Base-by-base conservation (phyloP, 306 rosid species). In the Lathyrus oleraceus region DNA sequence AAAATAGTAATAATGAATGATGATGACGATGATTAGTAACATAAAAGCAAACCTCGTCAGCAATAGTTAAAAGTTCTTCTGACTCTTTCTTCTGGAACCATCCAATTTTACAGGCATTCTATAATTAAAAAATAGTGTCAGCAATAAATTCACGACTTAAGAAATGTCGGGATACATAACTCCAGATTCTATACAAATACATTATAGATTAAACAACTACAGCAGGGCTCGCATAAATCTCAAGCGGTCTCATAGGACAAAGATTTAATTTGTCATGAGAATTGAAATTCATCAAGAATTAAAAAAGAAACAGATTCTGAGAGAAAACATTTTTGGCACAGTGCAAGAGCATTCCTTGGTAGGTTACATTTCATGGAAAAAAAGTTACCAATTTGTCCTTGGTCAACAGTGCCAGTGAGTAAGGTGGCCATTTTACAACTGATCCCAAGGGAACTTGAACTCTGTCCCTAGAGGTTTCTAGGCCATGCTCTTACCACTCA, bases 31-130 rank as follows among this genome's bases (percentile, higher is more conserved):
- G 12, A 45, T 27, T 14, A 56, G 12, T 11, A 32, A 30, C 40
- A 40, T 38, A 71, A 58, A 21, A 53, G 49, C 76, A 80, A 78
- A 91, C 99, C 99, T 91, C 83, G 65, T 84, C 79, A 42, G 85
- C 81, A 73, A 86, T 76, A 38, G 67, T 45, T 28, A 75, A 28
- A 52, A 94, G 83, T 76, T 94, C 96, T 70, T 86, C 83, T 2
- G 77, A 49, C n/a, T 89, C 96, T 78, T 81, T 73, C 8, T 35
- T 65, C 9, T 65, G 69, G 80, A 94, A 94, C 97, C 99, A 94
- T 71, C 91, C 92, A 28, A 49, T 42, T 76, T 78, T 78, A 67
- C 97, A 91, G 51, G 91, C 95, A 83, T 77, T 82, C 99, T 94
- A 63, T 69, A 72, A 79, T 60, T 5, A 15, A 64, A 64, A 69